phyloP scores from a whole-genome alignment of 169 alveolate genomes.

The Toxoplasma gondii region DNA sequence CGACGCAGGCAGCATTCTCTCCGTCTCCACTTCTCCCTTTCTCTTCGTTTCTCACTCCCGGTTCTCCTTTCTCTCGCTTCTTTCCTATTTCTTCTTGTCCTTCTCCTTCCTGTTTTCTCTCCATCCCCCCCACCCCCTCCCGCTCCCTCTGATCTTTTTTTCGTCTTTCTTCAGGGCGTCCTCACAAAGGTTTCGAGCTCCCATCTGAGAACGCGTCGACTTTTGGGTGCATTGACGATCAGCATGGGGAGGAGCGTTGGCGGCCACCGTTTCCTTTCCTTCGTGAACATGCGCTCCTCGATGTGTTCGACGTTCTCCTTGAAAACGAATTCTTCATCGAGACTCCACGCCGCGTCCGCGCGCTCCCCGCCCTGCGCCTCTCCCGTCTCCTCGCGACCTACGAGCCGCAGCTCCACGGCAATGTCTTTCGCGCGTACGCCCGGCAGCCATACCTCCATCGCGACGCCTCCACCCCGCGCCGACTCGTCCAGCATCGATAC shows the following conservation, averaged over 20 bases:
- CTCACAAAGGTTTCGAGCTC: constrained; percentile 38
- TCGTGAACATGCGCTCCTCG: neutral
- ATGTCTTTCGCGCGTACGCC: constrained; percentile 21
- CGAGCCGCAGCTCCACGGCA: constrained; percentile 8
- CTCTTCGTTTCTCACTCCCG: neutral
- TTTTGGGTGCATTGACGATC: constrained; percentile 39
- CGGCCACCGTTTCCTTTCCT: neutral
- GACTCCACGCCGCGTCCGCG: neutral
- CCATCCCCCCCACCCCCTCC: no score
- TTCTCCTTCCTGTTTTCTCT: no score
- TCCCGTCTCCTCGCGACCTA: constrained; percentile 9
- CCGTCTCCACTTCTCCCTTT: neutral
- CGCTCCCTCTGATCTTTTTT: no score
- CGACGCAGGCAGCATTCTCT: neutral
- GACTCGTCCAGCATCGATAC: neutral
- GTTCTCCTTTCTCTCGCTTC: neutral
- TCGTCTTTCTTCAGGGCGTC: neutral
- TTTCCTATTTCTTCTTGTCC: no score
- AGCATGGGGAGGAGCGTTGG: constrained; percentile 6
- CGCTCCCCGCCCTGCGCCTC: neutral
- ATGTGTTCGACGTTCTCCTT: neutral
- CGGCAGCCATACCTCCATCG: constrained; percentile 46
- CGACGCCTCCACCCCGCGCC: constrained; percentile 7
- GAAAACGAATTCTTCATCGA: neutral
- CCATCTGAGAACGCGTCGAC: constrained; percentile 27